Base-by-base conservation (phyloP, 345 rosid genomes). In the Aurinia saxatilis region DNA sequence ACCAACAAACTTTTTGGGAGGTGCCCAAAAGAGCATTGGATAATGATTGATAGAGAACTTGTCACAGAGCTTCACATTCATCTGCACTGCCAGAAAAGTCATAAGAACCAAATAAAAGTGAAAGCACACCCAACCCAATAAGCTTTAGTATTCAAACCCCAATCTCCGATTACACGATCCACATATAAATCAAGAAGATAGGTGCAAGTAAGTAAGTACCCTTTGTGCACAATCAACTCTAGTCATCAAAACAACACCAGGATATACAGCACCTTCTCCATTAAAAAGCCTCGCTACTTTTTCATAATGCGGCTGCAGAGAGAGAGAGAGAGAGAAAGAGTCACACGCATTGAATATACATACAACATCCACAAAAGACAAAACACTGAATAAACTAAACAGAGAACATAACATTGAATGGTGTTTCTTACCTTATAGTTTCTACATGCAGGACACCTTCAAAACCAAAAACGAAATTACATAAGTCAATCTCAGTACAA, bases 391-490 rank as follows among this genome's bases (percentile, higher is more conserved):
- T 15, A 50, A 66, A 37, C 37, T 31, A 53, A 54, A 27, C 47
- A 66, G 42, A 15, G 14, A 25, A 11, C 64, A 67, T 17, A 25
- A 11, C 64, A 67, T n/a, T 56, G 19, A 42, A 36, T 12, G 23
- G 23, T 31, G 14, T 21, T 17, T 14, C 49, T 51, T 84, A 95
- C 99, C 97, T 88, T 90, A 51, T 95, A 95, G 77, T 90, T 95
- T 77, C 97, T 81, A 83, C 97, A 95, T 63, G 97, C 96, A 66
- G 97, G 99, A 61, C 99, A 90, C 99, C 97, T 93, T 83, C 79
- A 73, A 75, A 72, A 73, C 30, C 57, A 31, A 50, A 30, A 50
- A 6, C 5, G 6, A 60, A 45, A 57, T 21, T 1, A 49, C 15
- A n/a, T n/a, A 30, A 30, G 16, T 50, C 40, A 64, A 25, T 63